These are phyloP conservation scores for Pholiota conissans DNA, from an alignment of 768 basidiomycete genomes.

Conservation along the genomic window DNA sequence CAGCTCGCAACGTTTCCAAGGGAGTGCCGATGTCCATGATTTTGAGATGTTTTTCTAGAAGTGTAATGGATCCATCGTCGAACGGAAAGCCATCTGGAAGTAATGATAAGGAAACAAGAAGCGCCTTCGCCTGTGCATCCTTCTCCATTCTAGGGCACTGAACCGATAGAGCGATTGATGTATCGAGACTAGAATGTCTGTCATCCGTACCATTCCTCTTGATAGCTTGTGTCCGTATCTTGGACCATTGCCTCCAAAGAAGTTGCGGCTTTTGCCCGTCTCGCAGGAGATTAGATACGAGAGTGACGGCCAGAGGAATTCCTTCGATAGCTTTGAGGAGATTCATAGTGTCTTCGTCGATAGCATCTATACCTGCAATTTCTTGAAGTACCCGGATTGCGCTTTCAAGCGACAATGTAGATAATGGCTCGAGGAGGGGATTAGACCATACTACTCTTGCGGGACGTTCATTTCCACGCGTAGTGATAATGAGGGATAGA, in stretches of 20 bases:
- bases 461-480: slow-evolving; percentile 31
- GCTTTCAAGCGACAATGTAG: slow-evolving; percentile 24
- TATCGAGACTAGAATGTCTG: slow-evolving; percentile 26
- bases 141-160: slow-evolving; percentile 26
- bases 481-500: slow-evolving; percentile 26
- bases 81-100: slow-evolving; percentile 25
- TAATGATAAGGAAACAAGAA: slow-evolving; percentile 27
- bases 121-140: slow-evolving; percentile 22
- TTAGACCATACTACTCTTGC: slow-evolving; percentile 24
- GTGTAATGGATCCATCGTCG: background rate
- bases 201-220: slow-evolving; percentile 27
- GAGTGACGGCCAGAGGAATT: too few relatives aligned
- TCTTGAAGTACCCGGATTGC: slow-evolving; percentile 24
- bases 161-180: slow-evolving; percentile 32
- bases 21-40: background rate
- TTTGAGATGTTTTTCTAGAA: background rate
- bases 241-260: slow-evolving; percentile 29
- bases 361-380: slow-evolving; percentile 18
- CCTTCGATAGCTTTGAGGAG: slow-evolving; percentile 27
- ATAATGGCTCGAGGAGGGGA: slow-evolving; percentile 22
- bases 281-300: too few relatives aligned
- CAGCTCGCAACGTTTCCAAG: background rate
- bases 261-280: slow-evolving; percentile 28
- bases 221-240: slow-evolving; percentile 27
- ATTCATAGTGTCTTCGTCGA: slow-evolving; percentile 21